A percentile compares a stretch with the other conserved stretches of the same genome.
Conservation (phyloP, 1,139 yeast genomes). For the Saccharomyces hybrid region DNA sequence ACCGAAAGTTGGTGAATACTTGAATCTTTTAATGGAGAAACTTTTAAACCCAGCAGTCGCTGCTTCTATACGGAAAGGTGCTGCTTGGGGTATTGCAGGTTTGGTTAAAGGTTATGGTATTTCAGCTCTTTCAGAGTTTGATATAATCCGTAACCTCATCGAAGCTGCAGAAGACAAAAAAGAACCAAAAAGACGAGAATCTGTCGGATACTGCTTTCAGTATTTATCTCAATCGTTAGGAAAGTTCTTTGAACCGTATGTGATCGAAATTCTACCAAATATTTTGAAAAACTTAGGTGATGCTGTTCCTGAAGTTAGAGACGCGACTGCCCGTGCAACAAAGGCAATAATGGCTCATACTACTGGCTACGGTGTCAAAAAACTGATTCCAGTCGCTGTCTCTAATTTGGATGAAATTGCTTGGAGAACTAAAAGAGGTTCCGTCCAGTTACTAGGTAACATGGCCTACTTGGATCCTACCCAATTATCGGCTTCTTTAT, state of each 20-base stretch:
- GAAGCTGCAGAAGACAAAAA: constrained; percentile 88
- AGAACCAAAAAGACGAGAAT: constrained; percentile 68
- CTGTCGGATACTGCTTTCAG: constrained; percentile 82
- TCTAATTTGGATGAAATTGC: constrained; percentile 80
- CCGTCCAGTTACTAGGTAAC: constrained; percentile 90
- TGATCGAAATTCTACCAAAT: constrained; percentile 77
- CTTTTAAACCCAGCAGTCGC: constrained; percentile 45
- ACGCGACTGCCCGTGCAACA: constrained; percentile 58
- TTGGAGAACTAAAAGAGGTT: constrained; percentile 96
- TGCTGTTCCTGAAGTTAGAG: constrained; percentile 73
- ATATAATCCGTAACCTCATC: constrained; percentile 65
- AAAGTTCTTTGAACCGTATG: constrained; percentile 84
- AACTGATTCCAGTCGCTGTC: constrained; percentile 84
- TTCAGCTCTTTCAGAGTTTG: constrained; percentile 63
- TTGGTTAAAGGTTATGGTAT: constrained; percentile 87
- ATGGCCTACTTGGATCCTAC: constrained; percentile 98
- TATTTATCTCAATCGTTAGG: constrained; percentile 74
- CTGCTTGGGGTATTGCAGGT: constrained; percentile 95
- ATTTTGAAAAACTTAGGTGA: constrained; percentile 82
- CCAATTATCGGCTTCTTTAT: constrained; percentile 81
- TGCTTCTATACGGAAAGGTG: constrained; percentile 70
- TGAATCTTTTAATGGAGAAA: constrained; percentile 52
- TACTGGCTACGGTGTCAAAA: constrained; percentile 86
- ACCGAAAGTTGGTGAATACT: constrained; percentile 42
- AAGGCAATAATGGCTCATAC: constrained; percentile 84